A percentile compares a stretch with the other conserved stretches of the same genome.
Evolutionary conservation across 768 basidiomycete genomes (phyloP).

Genomic region (Russula earlei): DNA sequence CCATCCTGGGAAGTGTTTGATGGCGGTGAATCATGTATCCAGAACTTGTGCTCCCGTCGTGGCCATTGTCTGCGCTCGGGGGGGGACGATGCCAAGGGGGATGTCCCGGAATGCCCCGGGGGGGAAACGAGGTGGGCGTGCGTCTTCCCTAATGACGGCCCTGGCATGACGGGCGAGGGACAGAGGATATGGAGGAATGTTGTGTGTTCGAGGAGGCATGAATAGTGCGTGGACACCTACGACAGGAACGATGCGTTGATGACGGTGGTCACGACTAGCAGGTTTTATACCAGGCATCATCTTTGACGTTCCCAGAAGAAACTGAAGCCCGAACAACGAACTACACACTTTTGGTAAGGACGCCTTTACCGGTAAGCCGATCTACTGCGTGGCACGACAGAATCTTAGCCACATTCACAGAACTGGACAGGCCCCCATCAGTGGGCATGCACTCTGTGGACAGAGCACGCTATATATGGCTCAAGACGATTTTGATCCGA

Average conservation of each 20-base stretch:
- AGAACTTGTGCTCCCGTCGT: background rate
- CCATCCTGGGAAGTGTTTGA: conserved; percentile 3
- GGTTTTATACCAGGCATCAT: background rate
- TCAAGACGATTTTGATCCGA: background rate
- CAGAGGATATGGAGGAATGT: background rate
- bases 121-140: background rate
- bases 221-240: background rate
- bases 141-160: background rate
- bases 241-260: background rate
- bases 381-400: background rate
- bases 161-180: background rate
- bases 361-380: background rate
- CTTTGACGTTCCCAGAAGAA: background rate
- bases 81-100: background rate
- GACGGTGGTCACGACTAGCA: background rate
- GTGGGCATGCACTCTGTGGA: background rate
- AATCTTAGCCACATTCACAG: background rate
- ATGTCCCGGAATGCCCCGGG: background rate
- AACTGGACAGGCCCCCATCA: background rate
- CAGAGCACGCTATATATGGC: background rate
- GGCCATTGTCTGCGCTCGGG: background rate
- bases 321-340: no score
- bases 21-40: background rate
- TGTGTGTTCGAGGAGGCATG: background rate
- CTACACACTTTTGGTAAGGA: background rate